A percentile compares a stretch with the other conserved stretches of the same genome.
Conservation (phyloP, 2,329 filamentous ascomycete species). For the Fusarium sambucinum region DNA sequence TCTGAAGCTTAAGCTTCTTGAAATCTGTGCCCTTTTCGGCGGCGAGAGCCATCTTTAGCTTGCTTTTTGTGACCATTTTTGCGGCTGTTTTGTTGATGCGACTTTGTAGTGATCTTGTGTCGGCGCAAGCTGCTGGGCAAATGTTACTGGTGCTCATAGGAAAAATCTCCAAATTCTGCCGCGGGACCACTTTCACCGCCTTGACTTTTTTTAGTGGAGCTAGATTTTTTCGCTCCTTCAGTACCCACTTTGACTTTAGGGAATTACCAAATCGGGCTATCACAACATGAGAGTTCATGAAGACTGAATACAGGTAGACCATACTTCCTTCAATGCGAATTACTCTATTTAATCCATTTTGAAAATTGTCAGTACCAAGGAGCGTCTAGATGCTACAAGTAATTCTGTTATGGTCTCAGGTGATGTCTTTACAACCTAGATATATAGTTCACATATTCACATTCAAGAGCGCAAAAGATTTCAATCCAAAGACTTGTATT, state of each 20-base stretch:
- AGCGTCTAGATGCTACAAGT: fast-evolving
- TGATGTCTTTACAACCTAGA: background rate
- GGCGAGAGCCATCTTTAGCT: constrained; percentile 66
- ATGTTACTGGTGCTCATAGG: constrained; percentile 38
- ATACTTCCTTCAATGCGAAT: background rate
- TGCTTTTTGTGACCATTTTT: constrained; percentile 60
- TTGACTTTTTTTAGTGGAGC: constrained; percentile 47
- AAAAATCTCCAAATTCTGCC: constrained; percentile 52
- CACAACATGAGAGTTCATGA: background rate
- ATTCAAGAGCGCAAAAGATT: background rate
- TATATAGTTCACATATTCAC: background rate
- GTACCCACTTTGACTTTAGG: background rate
- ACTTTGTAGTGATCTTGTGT: constrained; percentile 25
- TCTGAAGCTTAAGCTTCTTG: constrained; percentile 64
- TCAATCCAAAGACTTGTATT: constrained; percentile 40
- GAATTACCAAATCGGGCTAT: constrained; percentile 19
- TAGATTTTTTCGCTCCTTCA: constrained; percentile 6
- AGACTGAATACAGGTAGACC: background rate
- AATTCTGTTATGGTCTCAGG: too few relatives aligned
- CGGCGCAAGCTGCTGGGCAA: constrained; percentile 36
- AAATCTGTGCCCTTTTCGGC: constrained; percentile 68
- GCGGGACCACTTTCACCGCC: constrained; percentile 44
- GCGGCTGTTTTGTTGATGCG: constrained; percentile 23
- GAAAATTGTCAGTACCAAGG: too few relatives aligned
- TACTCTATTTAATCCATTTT: background rate